Percentiles rank a stretch among this genome's conserved stretches.
phyloP scores from a whole-genome alignment of 495 filamentous ascomycete species.

The Massariosphaeria phaeospora region DNA sequence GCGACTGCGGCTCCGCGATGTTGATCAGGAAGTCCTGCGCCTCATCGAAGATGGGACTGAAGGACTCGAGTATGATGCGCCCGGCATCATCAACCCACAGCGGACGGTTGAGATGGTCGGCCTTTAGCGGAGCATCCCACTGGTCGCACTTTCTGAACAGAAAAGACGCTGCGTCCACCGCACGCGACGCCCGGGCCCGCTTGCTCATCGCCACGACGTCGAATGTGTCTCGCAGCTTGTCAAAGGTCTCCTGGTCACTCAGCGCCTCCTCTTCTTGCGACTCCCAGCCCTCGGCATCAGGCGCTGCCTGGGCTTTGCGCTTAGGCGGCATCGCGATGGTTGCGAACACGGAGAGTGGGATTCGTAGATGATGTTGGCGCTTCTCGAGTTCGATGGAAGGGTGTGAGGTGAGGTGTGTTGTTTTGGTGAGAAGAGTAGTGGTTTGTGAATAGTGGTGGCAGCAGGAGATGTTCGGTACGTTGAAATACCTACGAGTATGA shows the following conservation, averaged over 20 bases:
- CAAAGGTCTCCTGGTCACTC: constrained; percentile 48
- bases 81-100: constrained; percentile 85
- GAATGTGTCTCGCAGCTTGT: constrained; percentile 63
- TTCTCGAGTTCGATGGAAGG: too few relatives aligned
- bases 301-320: constrained; percentile 62
- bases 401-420: too few relatives aligned
- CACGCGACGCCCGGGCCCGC: constrained; percentile 18
- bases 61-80: constrained; percentile 91
- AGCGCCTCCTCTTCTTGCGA: constrained; percentile 40
- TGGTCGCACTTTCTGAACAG: constrained; percentile 70
- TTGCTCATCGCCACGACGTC: constrained; percentile 49
- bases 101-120: constrained; percentile 81
- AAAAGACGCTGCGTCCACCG: constrained; percentile 43
- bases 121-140: constrained; percentile 72
- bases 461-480: too few relatives aligned
- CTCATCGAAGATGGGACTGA: constrained; percentile 74
- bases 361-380: too few relatives aligned
- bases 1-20: constrained; percentile 86
- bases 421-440: too few relatives aligned
- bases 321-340: constrained; percentile 48
- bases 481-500: too few relatives aligned
- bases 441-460: too few relatives aligned
- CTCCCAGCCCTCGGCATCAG: constrained; percentile 65
- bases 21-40: constrained; percentile 94
- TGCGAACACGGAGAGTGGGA: too few relatives aligned